Base-by-base conservation (phyloP, 164 flowering plant genomes). In the Paratinospora sagittata region DNA sequence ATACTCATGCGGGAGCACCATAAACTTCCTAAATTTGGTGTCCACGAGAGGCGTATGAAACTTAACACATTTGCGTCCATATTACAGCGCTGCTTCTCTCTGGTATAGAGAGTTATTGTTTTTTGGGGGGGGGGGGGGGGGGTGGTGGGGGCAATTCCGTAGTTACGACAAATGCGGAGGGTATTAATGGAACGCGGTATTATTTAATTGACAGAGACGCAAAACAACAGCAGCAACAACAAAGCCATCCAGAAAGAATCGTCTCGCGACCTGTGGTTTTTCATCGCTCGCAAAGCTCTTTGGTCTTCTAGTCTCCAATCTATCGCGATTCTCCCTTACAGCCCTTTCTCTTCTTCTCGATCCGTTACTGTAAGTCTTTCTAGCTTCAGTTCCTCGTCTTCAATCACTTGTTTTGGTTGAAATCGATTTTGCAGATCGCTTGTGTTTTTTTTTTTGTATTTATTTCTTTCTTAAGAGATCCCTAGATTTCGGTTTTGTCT, bases 241-340 rank as follows among this genome's bases (percentile, higher is more conserved):
- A 74, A 61, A 73, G 70, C 74, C 70, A 73, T 66, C 70, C 70
- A 73, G 66, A 73, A 65, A 72, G 39, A 69, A 39, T 72, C 67
- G 49, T 62, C 68, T 45, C 49, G 34, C 34, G 72, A 67, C 74
- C 73, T 70, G 70, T 69, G 73, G 73, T 66, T 73, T 67, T 66
- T 70, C 60, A 37, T 66, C 52, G 63, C 52, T 66, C 52, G 37
- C 62, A 26, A 30, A 47, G 23, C 17, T 49, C 39, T 49, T 63
- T 9, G 61, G 23, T 52, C 61, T n/a, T 8, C 24, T 21, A 27
- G 33, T 34, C 68, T 45, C 75, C 10, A 8, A 19, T 57, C 74
- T 27, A 21, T 49, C 8, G 37, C 70, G 24, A 19, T 55, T 70
- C 76, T 24, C 43, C 58, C 30, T 65, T 65, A 0, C 62, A 65